Conservation (phyloP, 2,329 filamentous ascomycete genomes). For the Xylariaceae sp. region DNA sequence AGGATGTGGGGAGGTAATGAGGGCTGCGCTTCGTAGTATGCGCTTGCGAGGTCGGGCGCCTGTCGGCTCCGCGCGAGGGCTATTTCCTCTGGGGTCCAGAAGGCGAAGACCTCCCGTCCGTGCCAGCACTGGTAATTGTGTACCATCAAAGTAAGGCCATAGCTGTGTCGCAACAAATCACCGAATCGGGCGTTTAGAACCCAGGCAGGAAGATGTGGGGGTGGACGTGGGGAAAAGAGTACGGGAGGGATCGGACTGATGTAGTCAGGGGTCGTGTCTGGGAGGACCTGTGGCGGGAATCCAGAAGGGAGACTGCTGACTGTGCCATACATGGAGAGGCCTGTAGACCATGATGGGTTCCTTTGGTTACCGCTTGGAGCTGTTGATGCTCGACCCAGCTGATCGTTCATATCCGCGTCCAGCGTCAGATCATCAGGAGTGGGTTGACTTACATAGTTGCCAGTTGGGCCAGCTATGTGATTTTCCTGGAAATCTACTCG, state of each 20-base stretch:
- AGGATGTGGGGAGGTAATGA: slow-evolving; percentile 16
- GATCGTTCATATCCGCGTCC: neutral
- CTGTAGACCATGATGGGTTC: neutral
- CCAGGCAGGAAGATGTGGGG: neutral
- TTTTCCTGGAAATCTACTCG: too few relatives aligned
- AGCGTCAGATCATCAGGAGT: neutral
- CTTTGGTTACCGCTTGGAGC: neutral
- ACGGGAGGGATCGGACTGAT: neutral
- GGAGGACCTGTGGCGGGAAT: neutral
- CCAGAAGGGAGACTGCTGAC: slow-evolving; percentile 7
- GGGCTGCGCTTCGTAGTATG: neutral
- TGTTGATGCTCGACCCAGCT: too few relatives aligned
- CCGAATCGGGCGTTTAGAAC: slow-evolving; percentile 9
- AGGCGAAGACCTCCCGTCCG: slow-evolving; percentile 1
- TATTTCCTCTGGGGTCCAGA: slow-evolving; percentile 11
- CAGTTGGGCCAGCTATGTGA: neutral
- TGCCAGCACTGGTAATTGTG: slow-evolving; percentile 22
- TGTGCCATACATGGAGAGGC: neutral
- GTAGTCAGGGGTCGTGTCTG: neutral
- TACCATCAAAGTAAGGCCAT: slow-evolving; percentile 3
- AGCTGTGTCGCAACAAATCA: slow-evolving; percentile 9
- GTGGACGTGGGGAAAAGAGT: slow-evolving; percentile 16
- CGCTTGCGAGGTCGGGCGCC: neutral
- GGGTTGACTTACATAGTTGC: neutral
- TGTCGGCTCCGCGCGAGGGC: neutral